phyloP scores from a whole-genome alignment of 23 red algal genomes.

The Pyropia yezoensis region DNA sequence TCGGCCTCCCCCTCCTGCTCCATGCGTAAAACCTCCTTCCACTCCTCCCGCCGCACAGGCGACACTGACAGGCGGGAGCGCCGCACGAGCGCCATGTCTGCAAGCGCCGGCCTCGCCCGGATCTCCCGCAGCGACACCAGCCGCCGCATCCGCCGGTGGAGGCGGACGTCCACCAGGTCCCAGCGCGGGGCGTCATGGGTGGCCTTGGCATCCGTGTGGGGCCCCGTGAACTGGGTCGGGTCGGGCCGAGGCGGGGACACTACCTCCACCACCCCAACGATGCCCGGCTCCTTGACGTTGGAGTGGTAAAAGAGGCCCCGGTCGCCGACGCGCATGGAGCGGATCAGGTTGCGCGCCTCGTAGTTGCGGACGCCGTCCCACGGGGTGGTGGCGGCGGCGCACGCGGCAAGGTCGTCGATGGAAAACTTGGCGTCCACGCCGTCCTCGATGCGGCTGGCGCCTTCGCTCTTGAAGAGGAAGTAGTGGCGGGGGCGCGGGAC shows the following conservation, averaged over 20 bases:
- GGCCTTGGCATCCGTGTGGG: conserved; percentile 54
- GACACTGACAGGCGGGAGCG: conserved; percentile 60
- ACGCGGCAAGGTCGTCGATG: conserved; percentile 57
- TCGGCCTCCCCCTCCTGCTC: background rate
- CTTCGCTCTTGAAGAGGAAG: conserved; percentile 82
- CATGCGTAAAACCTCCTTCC: conserved; percentile 32
- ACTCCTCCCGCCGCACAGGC: conserved; percentile 43
- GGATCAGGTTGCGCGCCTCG: conserved; percentile 71
- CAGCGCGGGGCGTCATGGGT: conserved; percentile 62
- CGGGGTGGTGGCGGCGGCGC: conserved; percentile 22
- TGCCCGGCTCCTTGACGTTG: conserved; percentile 66
- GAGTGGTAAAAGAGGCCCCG: conserved; percentile 94
- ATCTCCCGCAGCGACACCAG: conserved; percentile 56
- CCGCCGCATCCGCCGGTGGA: conserved; percentile 36
- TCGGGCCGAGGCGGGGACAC: conserved; percentile 63
- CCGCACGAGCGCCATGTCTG: conserved; percentile 70
- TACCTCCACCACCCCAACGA: conserved; percentile 61
- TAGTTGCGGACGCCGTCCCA: conserved; percentile 98
- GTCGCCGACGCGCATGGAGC: conserved; percentile 57
- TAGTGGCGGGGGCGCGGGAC: conserved; percentile 3
- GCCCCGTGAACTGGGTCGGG: conserved; percentile 12
- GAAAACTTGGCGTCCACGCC: conserved; percentile 72
- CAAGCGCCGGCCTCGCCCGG: conserved; percentile 27
- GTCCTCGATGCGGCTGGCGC: conserved; percentile 36
- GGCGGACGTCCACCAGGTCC: conserved; percentile 76